These are phyloP conservation scores for Sporothrix protearum DNA, from an alignment of 2,329 filamentous ascomycete genomes.

Conservation along the genomic window DNA sequence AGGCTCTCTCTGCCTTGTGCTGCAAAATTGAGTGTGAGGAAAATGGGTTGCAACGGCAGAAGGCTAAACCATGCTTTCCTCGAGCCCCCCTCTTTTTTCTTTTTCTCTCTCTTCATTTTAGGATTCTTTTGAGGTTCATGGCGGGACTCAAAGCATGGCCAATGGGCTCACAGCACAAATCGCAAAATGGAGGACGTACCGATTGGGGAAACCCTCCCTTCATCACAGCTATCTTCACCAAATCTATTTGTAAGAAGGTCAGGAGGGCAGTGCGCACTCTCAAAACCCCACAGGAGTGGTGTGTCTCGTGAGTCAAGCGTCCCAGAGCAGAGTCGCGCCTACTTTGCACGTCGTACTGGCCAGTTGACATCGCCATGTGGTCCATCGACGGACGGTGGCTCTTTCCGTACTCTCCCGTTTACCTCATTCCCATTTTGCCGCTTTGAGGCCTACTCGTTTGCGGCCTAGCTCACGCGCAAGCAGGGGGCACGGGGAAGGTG, in stretches of 20 bases:
- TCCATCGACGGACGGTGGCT: constrained; percentile 17
- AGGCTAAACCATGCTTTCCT: not conserved
- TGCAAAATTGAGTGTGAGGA: not conserved
- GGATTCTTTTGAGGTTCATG: not conserved
- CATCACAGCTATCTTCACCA: not conserved
- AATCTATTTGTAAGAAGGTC: not conserved
- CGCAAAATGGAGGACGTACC: not conserved
- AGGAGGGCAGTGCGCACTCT: not conserved
- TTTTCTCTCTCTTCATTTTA: no score
- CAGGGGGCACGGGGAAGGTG: not conserved
- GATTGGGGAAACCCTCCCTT: not conserved
- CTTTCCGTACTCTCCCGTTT: not conserved
- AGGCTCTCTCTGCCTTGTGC: constrained; percentile 1
- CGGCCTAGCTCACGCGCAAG: not conserved
- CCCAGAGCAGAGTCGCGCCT: constrained; percentile 4
- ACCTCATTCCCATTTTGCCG: not conserved
- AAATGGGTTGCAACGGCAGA: not conserved
- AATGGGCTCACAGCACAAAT: not conserved
- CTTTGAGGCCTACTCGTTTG: not conserved
- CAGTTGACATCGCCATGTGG: constrained; percentile 27
- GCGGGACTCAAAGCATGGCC: not conserved
- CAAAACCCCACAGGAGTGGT: constrained; percentile 7
- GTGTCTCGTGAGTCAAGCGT: constrained; percentile 11
- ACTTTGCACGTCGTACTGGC: not conserved
- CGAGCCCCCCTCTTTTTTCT: not conserved